Base-by-base conservation (phyloP, 768 basidiomycete species). In the Goffeauzyma gilvescens region DNA sequence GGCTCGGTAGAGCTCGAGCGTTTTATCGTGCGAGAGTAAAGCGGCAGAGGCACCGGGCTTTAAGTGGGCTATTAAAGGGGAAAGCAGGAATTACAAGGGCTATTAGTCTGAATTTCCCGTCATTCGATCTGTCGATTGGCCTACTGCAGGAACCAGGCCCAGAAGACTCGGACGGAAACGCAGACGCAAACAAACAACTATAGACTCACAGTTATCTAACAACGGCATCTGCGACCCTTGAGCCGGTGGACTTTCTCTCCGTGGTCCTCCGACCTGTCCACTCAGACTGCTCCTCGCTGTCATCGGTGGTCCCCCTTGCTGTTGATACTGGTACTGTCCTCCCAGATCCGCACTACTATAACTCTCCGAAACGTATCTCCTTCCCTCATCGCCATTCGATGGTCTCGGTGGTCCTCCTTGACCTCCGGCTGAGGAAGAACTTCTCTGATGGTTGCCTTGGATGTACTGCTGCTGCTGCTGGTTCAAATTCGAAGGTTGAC, bases 1-100 rank as follows among this genome's bases (percentile, higher is more conserved):
- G 32, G 79, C 76, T 35, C 93, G 81, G 69, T 98, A 98, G 49
- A 93, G 76, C 64, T 95, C 87, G 46, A 98, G 76, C 2, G 93
- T 96, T 45, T 82, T 82, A 65, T 89, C 86, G 63, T 95, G 82
- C 0, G 85, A 87, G 52, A 95, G 78, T 10, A 96, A 75, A 5
- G 86, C 76, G 3, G 89, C 93, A 53, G 86, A 78, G 35, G 81
- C 82, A 24, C 93, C 93, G 14, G 87, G 87, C 10, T 80, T 76
- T 30, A 93, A 75, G 65, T 95, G 87, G 30, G 86, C 62, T 63
- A 25, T 8, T 6, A 17, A 21, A 6, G 9, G 27, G 37, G 37
- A 18, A n/a, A 20, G 14, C n/a, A 9, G 27, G n/a, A 13, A 23
- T 26, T 26, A 38, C 13, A 23, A 18, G 17, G 18, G 6, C 6